Percentiles rank a stretch among this genome's conserved stretches.
These are phyloP conservation scores for Entomophthora muscae DNA, from an alignment of 371 early-diverging fungal genomes.

Conservation along the genomic window DNA sequence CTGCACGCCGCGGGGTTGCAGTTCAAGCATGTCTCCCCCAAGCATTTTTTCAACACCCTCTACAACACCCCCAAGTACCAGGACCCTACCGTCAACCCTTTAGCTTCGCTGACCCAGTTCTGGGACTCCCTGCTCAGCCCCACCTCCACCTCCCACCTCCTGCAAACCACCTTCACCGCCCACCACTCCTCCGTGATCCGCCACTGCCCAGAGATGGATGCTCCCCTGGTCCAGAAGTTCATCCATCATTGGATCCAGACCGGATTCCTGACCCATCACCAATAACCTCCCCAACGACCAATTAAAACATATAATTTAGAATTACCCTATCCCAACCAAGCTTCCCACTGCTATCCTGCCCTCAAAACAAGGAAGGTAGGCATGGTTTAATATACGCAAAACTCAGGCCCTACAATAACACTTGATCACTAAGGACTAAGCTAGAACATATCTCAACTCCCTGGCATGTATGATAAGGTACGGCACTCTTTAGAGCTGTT, in stretches of 20 bases:
- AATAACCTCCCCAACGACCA: too few relatives aligned
- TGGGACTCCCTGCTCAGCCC: background rate
- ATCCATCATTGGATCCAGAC: background rate
- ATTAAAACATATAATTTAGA: too few relatives aligned
- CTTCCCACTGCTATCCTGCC: too few relatives aligned
- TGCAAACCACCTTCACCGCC: background rate
- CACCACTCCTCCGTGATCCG: background rate
- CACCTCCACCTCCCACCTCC: background rate
- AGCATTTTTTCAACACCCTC: background rate
- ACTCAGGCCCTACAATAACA: too few relatives aligned
- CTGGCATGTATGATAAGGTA: too few relatives aligned
- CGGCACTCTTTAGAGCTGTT: too few relatives aligned
- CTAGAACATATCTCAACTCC: too few relatives aligned
- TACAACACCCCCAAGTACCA: background rate
- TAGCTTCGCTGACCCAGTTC: constrained; percentile 4
- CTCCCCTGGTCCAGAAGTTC: background rate
- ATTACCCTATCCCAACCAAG: too few relatives aligned
- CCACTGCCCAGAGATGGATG: background rate
- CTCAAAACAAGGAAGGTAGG: too few relatives aligned
- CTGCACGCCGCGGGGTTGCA: background rate
- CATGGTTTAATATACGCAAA: too few relatives aligned
- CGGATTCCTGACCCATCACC: too few relatives aligned
- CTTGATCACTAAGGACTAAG: too few relatives aligned
- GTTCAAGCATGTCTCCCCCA: background rate
- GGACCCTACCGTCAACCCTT: background rate